phyloP scores from a whole-genome alignment of 1,139 yeast species.

The Pichia sp. region DNA sequence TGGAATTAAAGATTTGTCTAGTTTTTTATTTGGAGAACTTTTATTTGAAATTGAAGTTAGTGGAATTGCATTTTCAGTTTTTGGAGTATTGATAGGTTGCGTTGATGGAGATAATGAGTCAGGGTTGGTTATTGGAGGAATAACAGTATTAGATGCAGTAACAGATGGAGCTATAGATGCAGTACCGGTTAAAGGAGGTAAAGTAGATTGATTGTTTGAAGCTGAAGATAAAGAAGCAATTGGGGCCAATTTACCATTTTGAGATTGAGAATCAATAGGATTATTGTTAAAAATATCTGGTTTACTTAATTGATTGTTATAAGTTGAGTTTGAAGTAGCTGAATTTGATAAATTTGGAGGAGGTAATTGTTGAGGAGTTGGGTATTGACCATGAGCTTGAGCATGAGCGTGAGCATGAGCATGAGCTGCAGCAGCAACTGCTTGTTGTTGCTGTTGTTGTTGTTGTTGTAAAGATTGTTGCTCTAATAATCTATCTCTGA shows the following conservation, averaged over 20 bases:
- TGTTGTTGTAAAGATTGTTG: conserved; percentile 32
- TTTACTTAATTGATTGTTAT: conserved; percentile 19
- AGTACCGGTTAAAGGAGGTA: background rate
- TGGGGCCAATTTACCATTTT: conserved; percentile 9
- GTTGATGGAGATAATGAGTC: background rate
- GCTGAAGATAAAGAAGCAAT: conserved; percentile 7
- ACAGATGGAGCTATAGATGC: background rate
- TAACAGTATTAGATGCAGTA: background rate
- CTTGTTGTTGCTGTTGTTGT: conserved; percentile 21
- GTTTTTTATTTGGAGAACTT: background rate
- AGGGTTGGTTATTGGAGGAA: too few relatives aligned
- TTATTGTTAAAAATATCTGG: conserved; percentile 20
- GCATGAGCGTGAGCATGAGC: conserved; percentile 26
- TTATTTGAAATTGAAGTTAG: background rate
- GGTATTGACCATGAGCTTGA: conserved; percentile 26
- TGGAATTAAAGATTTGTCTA: background rate
- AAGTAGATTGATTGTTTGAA: conserved; percentile 1
- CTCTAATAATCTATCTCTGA: conserved; percentile 51
- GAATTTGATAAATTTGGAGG: conserved; percentile 28
- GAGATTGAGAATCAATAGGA: too few relatives aligned
- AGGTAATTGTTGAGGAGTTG: conserved; percentile 24
- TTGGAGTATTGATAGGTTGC: background rate
- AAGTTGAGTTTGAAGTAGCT: conserved; percentile 23
- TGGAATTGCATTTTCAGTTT: background rate
- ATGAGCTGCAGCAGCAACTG: conserved; percentile 29